Base-by-base conservation (phyloP, 2,329 filamentous ascomycete species). In the Xenosphaeropsis pyriputrescens region DNA sequence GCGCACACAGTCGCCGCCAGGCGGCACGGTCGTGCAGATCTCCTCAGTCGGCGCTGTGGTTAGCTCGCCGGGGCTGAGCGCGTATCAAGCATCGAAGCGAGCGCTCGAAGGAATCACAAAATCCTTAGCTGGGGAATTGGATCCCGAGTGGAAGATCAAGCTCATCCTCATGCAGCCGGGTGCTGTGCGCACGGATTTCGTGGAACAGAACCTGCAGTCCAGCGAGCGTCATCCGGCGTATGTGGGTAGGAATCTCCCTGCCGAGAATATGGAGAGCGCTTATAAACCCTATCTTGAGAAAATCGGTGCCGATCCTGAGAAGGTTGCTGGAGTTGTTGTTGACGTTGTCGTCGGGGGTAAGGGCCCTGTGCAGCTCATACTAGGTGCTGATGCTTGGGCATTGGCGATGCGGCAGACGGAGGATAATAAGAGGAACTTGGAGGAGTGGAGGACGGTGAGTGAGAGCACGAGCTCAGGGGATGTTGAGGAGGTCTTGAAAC, bases 71-170 rank as follows among this genome's bases (percentile, higher is more conserved):
- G 59, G 60, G 5, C 44, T 59, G 2, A 37, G 47, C 1, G 52
- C 57, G 0, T 61, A 63, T 30, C 58, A 61, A 36, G 49, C 49
- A 26, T 50, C 57, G 29, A 63, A 63, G 39, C 60, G 57, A 56
- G 59, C 59, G 1, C 48, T 62, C 1, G 51, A 47, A 0, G 54
- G 57, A 0, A 60, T 62, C 39, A 57, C 58, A 0, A 52, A 51
- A 1, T 49, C 49, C 0, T 42, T 63, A 0, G 39, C 50, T 0
- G 34, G 47, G 8, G 60, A 63, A 29, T 40, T 61, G 0, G 38
- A 32, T 47, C 54, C 1, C 49, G 51, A 2, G 42, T 62, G 0
- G 31, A 57, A 57, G 0, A 52, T 63, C 41, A 60, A 56, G 34
- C 44, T 61, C 0, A 57, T 52, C 0, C 52, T 58, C 0, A 41